Percentiles rank a stretch among this genome's conserved stretches.
These are phyloP conservation scores for Candida vartiovaarae DNA, from an alignment of 805 yeast species.

Conservation along the genomic window DNA sequence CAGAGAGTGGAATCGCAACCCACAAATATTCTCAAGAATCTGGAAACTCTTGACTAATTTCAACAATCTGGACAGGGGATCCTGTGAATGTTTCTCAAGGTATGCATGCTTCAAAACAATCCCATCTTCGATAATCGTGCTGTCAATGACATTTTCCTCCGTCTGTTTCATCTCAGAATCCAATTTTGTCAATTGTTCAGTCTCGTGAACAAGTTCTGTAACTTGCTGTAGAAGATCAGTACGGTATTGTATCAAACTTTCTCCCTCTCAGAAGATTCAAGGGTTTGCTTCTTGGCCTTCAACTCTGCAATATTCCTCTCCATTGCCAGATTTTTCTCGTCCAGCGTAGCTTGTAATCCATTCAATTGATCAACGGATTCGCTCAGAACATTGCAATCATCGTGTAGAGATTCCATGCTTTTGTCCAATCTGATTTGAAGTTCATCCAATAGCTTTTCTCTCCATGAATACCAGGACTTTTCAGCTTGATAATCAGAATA, in stretches of 20 bases:
- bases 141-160: slow-evolving; percentile 8
- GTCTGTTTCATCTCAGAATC: slow-evolving; percentile 8
- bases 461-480: slow-evolving; percentile 22
- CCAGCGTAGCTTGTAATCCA: slow-evolving; percentile 1
- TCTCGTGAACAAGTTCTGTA: slow-evolving; percentile 1
- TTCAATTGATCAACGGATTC: slow-evolving; percentile 2
- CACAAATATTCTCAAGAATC: slow-evolving; percentile 10
- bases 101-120: slow-evolving; percentile 7
- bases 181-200: slow-evolving; percentile 1
- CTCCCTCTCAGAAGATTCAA: slow-evolving; percentile 14
- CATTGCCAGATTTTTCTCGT: not conserved
- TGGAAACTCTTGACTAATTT: slow-evolving; percentile 6
- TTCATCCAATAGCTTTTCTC: slow-evolving; percentile 20
- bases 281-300: slow-evolving; percentile 2
- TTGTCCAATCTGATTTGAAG: slow-evolving; percentile 12
- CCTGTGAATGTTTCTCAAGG: slow-evolving; percentile 16
- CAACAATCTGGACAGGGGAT: slow-evolving; percentile 13
- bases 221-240: slow-evolving; percentile 9
- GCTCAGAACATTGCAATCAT: slow-evolving; percentile 6
- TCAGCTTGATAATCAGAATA: slow-evolving; percentile 22
- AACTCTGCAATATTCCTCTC: slow-evolving; percentile 1
- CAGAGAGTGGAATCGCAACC: slow-evolving; percentile 9
- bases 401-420: slow-evolving; percentile 7
- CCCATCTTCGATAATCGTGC: slow-evolving; percentile 14
- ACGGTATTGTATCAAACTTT: slow-evolving; percentile 6